A percentile compares a stretch with the other conserved stretches of the same genome.
phyloP scores from a whole-genome alignment of 2,329 filamentous ascomycete genomes.

The Trichophyton rubrum region DNA sequence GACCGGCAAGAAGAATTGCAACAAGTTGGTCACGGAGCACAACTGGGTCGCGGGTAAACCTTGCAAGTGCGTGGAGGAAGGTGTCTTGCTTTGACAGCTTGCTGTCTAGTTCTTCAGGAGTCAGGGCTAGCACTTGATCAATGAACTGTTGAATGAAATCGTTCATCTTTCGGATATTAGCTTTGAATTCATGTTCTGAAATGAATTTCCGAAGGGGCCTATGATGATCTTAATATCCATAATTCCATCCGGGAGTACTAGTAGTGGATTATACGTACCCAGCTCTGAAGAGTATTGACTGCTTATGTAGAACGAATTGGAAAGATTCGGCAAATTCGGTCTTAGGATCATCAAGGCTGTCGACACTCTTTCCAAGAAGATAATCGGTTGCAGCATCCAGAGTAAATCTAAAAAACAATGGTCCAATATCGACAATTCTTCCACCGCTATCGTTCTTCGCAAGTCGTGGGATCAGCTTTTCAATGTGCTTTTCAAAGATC shows the following conservation, averaged over 20 bases:
- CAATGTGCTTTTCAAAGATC: constrained; percentile 68
- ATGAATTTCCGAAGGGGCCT: constrained; percentile 51
- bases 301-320: constrained; percentile 61
- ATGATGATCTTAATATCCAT: background rate
- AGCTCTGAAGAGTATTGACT: constrained; percentile 53
- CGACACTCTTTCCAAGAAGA: constrained; percentile 63
- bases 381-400: constrained; percentile 80
- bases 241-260: background rate
- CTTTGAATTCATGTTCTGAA: constrained; percentile 52
- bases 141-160: constrained; percentile 68
- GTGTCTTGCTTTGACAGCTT: constrained; percentile 62
- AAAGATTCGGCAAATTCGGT: constrained; percentile 72
- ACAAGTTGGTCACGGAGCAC: constrained; percentile 76
- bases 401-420: constrained; percentile 71
- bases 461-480: constrained; percentile 58
- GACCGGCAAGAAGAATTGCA: constrained; percentile 66
- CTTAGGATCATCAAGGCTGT: constrained; percentile 46
- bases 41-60: constrained; percentile 52
- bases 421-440: constrained; percentile 53
- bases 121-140: constrained; percentile 56
- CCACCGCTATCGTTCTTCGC: constrained; percentile 19
- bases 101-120: constrained; percentile 56
- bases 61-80: constrained; percentile 74
- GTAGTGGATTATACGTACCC: constrained; percentile 34
- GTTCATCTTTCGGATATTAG: constrained; percentile 56